phyloP scores from a whole-genome alignment of 2,329 filamentous ascomycete genomes.

The Penicillium hordei region DNA sequence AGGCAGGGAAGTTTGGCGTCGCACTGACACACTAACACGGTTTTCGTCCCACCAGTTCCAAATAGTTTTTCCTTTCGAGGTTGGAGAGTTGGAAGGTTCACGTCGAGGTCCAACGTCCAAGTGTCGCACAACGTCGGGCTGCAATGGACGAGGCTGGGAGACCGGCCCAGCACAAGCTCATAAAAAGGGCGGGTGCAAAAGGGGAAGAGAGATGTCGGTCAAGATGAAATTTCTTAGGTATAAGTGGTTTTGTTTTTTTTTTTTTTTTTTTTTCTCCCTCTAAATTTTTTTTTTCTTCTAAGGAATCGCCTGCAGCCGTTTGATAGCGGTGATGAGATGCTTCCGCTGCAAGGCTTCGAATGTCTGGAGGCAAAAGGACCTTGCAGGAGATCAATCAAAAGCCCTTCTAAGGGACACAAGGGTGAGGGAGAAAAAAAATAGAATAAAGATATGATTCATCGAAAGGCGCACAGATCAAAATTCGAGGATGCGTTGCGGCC shows the following conservation, averaged over 20 bases:
- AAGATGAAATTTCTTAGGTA: conserved; percentile 19
- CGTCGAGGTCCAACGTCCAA: conserved; percentile 13
- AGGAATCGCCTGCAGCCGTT: conserved; percentile 16
- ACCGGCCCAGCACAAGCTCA: conserved; percentile 21
- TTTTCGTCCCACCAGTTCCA: conserved; percentile 2
- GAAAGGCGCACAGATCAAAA: conserved; percentile 23
- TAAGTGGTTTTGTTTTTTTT: conserved; percentile 5
- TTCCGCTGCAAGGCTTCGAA: conserved; percentile 27
- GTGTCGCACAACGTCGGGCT: conserved; percentile 27
- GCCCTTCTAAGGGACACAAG: conserved; percentile 11
- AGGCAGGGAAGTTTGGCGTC: background rate
- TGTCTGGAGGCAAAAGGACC: conserved; percentile 27
- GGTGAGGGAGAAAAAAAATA: conserved; percentile 6
- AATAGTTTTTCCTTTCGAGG: background rate
- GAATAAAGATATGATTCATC: conserved; percentile 13
- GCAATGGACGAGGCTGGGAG: conserved; percentile 28
- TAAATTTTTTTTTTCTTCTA: background rate
- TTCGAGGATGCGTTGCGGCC: conserved; percentile 27
- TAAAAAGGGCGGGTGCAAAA: conserved; percentile 14
- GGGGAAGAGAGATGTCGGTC: conserved; percentile 18
- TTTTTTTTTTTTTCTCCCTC: background rate
- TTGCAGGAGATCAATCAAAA: conserved; percentile 25
- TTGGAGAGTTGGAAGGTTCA: background rate
- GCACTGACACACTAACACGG: background rate
- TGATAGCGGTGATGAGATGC: conserved; percentile 15